These are phyloP conservation scores for Penicillium malachiteum DNA, from an alignment of 495 filamentous ascomycete species.

Conservation along the genomic window DNA sequence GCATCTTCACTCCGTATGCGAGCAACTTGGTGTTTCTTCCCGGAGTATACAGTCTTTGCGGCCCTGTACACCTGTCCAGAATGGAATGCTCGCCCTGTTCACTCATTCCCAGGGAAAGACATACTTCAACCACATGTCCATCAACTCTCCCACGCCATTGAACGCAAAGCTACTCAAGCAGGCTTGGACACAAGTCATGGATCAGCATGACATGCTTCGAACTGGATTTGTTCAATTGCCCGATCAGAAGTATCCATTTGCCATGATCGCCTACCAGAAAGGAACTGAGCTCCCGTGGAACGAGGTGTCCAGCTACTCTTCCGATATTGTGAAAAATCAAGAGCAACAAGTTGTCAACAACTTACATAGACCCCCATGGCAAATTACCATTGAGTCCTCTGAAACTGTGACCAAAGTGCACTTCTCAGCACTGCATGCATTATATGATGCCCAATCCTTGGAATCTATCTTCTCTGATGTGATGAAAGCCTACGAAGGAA, in stretches of 20 bases:
- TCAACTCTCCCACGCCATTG: constrained; percentile 50
- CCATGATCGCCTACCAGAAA: constrained; percentile 59
- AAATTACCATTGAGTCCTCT: constrained; percentile 34
- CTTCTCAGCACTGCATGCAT: constrained; percentile 66
- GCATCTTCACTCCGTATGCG: constrained; percentile 51
- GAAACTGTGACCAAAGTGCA: constrained; percentile 29
- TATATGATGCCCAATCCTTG: constrained; percentile 77
- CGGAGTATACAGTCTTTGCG: constrained; percentile 28
- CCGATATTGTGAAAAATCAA: constrained; percentile 11
- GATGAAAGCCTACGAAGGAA: constrained; percentile 32
- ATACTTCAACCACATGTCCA: constrained; percentile 79
- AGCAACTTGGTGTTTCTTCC: constrained; percentile 16
- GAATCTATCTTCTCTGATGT: constrained; percentile 59
- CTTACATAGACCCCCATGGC: constrained; percentile 49
- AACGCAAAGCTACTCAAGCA: constrained; percentile 52
- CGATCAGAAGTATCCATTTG: constrained; percentile 53
- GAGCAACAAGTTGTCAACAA: constrained; percentile 27
- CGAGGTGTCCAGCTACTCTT: constrained; percentile 18
- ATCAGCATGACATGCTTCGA: constrained; percentile 65
- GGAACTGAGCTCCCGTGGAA: constrained; percentile 44
- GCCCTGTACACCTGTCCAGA: constrained; percentile 68
- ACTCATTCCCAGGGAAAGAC: constrained; percentile 58
- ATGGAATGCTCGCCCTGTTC: constrained; percentile 79
- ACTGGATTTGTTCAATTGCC: constrained; percentile 63
- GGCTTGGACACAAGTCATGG: constrained; percentile 57